A percentile compares a stretch with the other conserved stretches of the same genome.
These are phyloP conservation scores for Diaporthe destruens DNA, from an alignment of 2,329 filamentous ascomycete genomes.

Conservation along the genomic window DNA sequence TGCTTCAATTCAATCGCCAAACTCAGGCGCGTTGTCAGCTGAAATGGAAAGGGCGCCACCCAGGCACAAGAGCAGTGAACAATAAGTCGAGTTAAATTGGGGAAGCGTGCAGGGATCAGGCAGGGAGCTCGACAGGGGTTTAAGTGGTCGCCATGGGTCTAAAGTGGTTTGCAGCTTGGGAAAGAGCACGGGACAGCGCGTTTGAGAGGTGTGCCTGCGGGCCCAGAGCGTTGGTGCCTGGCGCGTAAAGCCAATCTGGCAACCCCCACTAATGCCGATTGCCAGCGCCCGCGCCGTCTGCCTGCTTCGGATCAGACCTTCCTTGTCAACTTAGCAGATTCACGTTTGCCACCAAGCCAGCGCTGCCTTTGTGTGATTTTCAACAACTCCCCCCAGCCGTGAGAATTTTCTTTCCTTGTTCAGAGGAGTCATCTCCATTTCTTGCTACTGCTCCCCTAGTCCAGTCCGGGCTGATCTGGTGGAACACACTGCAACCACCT, in stretches of 20 bases:
- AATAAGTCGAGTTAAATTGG: slow-evolving; percentile 19
- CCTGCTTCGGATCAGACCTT: slow-evolving; percentile 11
- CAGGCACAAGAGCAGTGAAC: slow-evolving; percentile 1
- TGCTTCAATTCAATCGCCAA: slow-evolving; percentile 24
- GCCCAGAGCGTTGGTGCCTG: slow-evolving; percentile 6
- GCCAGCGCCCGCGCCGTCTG: neutral
- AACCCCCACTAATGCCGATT: slow-evolving; percentile 8
- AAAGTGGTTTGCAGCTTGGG: slow-evolving; percentile 19
- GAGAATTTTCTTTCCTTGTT: neutral
- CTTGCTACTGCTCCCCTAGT: neutral
- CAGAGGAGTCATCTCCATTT: neutral
- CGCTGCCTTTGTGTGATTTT: slow-evolving; percentile 26
- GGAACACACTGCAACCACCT: neutral
- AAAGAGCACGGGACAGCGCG: slow-evolving; percentile 29
- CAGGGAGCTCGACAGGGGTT: slow-evolving; percentile 7
- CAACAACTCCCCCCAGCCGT: neutral
- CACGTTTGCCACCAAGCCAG: slow-evolving; percentile 24
- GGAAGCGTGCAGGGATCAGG: slow-evolving; percentile 14
- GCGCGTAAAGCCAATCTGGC: slow-evolving; percentile 17
- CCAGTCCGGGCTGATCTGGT: neutral
- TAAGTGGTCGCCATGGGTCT: slow-evolving; percentile 19
- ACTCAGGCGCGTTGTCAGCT: slow-evolving; percentile 31
- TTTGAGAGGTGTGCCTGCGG: slow-evolving; percentile 15
- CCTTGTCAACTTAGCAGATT: slow-evolving; percentile 19
- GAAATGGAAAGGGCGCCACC: slow-evolving; percentile 20